A percentile compares a stretch with the other conserved stretches of the same genome.
phyloP scores from a whole-genome alignment of 768 basidiomycete species.

The Neoboletus magnificus region DNA sequence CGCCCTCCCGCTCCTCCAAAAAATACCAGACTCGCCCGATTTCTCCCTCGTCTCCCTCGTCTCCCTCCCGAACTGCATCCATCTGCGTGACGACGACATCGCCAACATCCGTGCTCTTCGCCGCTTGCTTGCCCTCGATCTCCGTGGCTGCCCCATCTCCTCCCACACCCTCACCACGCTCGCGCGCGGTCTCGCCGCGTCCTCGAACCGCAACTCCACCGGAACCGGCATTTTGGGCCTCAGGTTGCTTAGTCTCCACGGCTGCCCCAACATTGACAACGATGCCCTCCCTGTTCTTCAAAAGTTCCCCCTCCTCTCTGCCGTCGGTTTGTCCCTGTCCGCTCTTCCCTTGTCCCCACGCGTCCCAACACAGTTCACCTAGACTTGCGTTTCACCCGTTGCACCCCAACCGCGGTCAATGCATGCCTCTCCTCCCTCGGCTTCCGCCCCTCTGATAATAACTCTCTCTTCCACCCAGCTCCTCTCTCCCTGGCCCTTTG shows the following conservation, averaged over 20 bases:
- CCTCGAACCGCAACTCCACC: conserved; percentile 22
- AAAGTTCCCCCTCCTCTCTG: conserved; percentile 56
- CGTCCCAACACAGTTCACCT: neutral
- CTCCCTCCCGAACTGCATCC: conserved; percentile 50
- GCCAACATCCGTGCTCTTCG: conserved; percentile 48
- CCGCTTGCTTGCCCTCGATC: conserved; percentile 61
- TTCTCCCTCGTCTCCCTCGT: conserved; percentile 68
- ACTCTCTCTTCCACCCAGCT: conserved; percentile 42
- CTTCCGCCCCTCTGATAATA: conserved; percentile 28
- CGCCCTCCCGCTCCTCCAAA: conserved; percentile 55
- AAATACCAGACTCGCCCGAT: conserved; percentile 47
- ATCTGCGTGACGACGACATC: conserved; percentile 60
- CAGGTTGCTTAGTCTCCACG: conserved; percentile 53
- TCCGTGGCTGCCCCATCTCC: conserved; percentile 50
- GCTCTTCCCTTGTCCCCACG: neutral
- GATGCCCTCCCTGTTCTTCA: conserved; percentile 39
- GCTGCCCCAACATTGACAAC: conserved; percentile 50
- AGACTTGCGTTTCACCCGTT: conserved; percentile 53
- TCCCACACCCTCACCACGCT: conserved; percentile 52
- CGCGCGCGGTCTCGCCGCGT: conserved; percentile 39
- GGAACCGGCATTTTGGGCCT: conserved; percentile 52
- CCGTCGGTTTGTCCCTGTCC: conserved; percentile 47
- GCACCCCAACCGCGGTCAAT: conserved; percentile 26
- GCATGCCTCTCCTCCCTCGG: conserved; percentile 17
- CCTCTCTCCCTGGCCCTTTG: conserved; percentile 37